A percentile compares a stretch with the other conserved stretches of the same genome.
Conservation (phyloP, 768 basidiomycete genomes). For the Rossbeevera mucosa region DNA sequence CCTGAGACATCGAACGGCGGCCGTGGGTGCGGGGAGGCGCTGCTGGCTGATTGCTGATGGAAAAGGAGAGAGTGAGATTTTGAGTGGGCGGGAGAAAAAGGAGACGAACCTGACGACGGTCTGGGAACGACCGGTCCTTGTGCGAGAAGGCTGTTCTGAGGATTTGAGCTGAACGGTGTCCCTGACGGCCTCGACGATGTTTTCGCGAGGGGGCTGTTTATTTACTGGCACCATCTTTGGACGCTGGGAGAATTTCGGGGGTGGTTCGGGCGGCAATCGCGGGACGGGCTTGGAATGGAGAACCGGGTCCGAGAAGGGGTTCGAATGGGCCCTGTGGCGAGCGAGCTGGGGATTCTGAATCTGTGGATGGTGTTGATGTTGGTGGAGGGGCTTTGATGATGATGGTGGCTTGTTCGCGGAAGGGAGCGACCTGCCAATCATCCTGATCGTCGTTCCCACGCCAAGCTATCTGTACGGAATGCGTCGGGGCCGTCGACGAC, state of each 20-base stretch:
- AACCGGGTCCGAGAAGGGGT: constrained; percentile 47
- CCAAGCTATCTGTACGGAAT: not conserved
- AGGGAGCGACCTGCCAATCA: constrained; percentile 9
- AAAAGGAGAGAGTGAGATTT: constrained; percentile 17
- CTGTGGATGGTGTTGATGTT: constrained; percentile 11
- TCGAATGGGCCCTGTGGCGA: constrained; percentile 39
- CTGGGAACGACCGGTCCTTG: constrained; percentile 54
- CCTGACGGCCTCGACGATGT: constrained; percentile 59
- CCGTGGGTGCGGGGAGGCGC: constrained; percentile 25
- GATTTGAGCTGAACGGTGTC: constrained; percentile 61
- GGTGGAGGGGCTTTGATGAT: constrained; percentile 1
- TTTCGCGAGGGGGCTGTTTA: constrained; percentile 34
- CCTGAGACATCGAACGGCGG: constrained; percentile 49
- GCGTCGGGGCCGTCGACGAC: constrained; percentile 11
- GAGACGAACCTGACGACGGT: constrained; percentile 37
- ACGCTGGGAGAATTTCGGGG: constrained; percentile 27
- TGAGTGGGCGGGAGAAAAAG: constrained; percentile 2
- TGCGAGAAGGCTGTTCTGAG: constrained; percentile 39
- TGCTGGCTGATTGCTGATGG: constrained; percentile 21
- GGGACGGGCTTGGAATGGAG: constrained; percentile 31
- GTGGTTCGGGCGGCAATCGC: constrained; percentile 39
- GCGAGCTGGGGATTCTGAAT: constrained; percentile 18
- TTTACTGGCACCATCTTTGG: constrained; percentile 24
- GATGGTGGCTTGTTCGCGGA: constrained; percentile 29
- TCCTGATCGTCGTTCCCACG: constrained; percentile 25